Percentiles rank a stretch among this genome's conserved stretches.
These are phyloP conservation scores for Rhipidocladum racemiflorum DNA, from an alignment of 176 grass and related monocot species.

Conservation along the genomic window DNA sequence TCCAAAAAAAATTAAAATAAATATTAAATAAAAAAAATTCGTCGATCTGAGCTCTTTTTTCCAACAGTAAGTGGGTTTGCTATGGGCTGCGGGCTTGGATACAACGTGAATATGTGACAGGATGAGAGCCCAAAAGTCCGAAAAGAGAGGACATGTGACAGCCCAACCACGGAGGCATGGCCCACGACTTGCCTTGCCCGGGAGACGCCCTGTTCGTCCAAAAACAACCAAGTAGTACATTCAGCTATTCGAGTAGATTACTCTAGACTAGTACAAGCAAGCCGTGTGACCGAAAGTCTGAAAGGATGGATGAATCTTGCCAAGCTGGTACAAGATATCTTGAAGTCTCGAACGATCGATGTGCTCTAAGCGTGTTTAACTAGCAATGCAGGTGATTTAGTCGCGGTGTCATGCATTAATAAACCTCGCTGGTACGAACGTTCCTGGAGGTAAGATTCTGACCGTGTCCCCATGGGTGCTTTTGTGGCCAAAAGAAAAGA, in stretches of 20 bases:
- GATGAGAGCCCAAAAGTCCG: too few species aligned
- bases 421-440: neutral
- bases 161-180: too few species aligned
- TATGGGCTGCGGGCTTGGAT: too few species aligned
- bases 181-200: too few species aligned
- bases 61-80: too few species aligned
- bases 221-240: neutral
- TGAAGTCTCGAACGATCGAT: neutral
- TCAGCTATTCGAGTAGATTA: neutral
- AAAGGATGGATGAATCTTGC: neutral
- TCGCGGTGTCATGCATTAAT: conserved; percentile 10
- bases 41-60: too few species aligned
- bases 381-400: conserved; percentile 34
- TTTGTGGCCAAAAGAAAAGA: neutral
- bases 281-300: neutral
- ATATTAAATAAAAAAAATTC: too few species aligned
- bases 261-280: neutral
- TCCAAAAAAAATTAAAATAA: too few species aligned
- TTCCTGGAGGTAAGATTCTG: conserved; percentile 20
- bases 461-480: neutral
- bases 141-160: too few species aligned
- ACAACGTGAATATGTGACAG: too few species aligned
- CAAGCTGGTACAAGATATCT: neutral
- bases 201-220: too few species aligned
- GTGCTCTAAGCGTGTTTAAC: neutral